Conservation (phyloP, 129 eudicot species). For the Oenanthe sinensis region DNA sequence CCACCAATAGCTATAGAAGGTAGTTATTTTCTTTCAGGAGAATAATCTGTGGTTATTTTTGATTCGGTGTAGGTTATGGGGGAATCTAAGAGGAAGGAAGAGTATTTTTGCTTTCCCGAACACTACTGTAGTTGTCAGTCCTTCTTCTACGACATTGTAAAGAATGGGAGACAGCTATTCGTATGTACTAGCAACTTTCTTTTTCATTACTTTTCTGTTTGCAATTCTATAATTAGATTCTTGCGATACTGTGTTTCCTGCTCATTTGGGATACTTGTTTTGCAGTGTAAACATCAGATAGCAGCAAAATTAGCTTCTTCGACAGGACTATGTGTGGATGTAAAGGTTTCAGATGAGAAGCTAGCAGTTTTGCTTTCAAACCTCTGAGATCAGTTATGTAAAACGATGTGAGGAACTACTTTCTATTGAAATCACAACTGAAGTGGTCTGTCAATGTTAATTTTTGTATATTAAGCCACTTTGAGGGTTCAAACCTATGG, state of each 20-base stretch:
- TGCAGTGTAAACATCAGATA: conserved; percentile 87
- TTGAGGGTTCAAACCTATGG: background rate
- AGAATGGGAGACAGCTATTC: conserved; percentile 28
- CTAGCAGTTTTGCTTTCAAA: conserved; percentile 55
- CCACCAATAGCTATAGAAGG: background rate
- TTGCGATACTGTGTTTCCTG: background rate
- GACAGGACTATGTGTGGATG: conserved; percentile 55
- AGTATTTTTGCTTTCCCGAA: conserved; percentile 67
- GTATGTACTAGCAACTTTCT: conserved; percentile 26
- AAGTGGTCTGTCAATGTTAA: background rate
- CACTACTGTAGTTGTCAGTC: conserved; percentile 73
- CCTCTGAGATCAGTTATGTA: conserved; percentile 23
- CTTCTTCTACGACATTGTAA: conserved; percentile 26
- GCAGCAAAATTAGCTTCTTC: conserved; percentile 84
- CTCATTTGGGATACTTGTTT: background rate
- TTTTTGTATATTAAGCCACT: background rate
- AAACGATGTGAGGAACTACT: background rate
- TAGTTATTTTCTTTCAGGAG: background rate
- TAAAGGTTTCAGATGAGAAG: conserved; percentile 73
- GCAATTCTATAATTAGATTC: conserved; percentile 1
- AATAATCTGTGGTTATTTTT: background rate
- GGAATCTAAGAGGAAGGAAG: conserved; percentile 77
- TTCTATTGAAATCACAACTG: background rate
- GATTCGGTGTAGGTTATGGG: conserved; percentile 50
- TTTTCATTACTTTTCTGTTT: background rate